Base-by-base conservation (phyloP, 2,329 filamentous ascomycete genomes). In the Aspergillus sp. region DNA sequence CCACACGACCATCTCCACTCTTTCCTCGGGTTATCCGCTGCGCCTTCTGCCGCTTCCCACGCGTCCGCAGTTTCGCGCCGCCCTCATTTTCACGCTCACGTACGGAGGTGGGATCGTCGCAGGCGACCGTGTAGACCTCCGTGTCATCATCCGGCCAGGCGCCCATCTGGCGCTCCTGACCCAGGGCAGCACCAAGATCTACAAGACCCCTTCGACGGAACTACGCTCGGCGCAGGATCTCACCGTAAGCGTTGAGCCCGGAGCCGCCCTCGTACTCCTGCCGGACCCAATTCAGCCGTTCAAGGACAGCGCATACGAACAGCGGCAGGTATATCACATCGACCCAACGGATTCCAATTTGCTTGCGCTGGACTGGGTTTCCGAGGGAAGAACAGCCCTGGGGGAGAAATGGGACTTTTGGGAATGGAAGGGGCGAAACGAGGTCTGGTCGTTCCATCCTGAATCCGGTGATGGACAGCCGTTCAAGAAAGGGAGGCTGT, bases 121-220 rank as follows among this genome's bases (percentile, higher is more conserved):
- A 13, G 17, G 29, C n/a, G 19, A 30, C 22, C 16, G 24, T 20
- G 19, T 30, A 8, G 29, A 30, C 10, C 12, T 30, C 11, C 29
- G 15, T 16, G 29, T 24, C 19, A 30, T 10, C 11, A 19, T 30
- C n/a, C 16, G 19, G 13, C 29, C 16, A 17, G 22, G 14, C 8
- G 29, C 29, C 7, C 29, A 19, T 7, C 12, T 30, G 24, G 19
- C n/a, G 24, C 29, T 30, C 10, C 29, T 30, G 11, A 13, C 19
- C 13, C 29, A 30, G 19, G 29, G 29, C 11, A 30, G 19, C 11
- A 30, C 29, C n/a, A 30, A 30, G 22, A 15, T 30, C 29, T 30
- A 30, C 29, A 30, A 30, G 22, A 24, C n/a, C 8, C 29, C 29
- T 22, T 30, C 29, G 13, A 30, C 13, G 13, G 29, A 30, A 2